Evolutionary conservation across 345 rosid species (phyloP).

Genomic region (Gossypium stocksii): DNA sequence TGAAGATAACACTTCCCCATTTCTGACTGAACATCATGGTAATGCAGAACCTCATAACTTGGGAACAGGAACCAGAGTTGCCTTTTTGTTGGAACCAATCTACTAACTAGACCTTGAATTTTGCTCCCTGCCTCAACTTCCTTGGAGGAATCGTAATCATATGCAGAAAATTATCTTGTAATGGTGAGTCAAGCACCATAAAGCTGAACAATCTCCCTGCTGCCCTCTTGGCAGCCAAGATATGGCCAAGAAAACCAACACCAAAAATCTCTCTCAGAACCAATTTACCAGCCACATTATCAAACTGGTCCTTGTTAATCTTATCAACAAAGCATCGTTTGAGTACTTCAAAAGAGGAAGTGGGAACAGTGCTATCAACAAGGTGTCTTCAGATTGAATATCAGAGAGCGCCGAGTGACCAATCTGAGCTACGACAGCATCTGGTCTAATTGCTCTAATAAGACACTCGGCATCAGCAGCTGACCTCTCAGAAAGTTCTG

Average conservation of each 20-base stretch:
- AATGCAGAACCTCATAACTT: slow-evolving; percentile 41
- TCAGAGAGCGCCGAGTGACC: slow-evolving; percentile 41
- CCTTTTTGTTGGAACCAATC: slow-evolving; percentile 47
- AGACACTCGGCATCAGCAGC: slow-evolving; percentile 70
- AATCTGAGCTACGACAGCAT: slow-evolving; percentile 68
- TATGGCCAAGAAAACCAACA: slow-evolving; percentile 63
- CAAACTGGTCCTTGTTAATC: slow-evolving; percentile 64
- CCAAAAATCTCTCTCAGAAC: slow-evolving; percentile 80
- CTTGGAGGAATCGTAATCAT: slow-evolving; percentile 15
- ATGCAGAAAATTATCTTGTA: slow-evolving; percentile 30
- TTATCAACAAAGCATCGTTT: slow-evolving; percentile 62
- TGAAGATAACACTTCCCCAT: slow-evolving; percentile 58
- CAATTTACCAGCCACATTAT: slow-evolving; percentile 61
- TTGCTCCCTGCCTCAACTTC: slow-evolving; percentile 35
- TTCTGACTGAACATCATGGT: slow-evolving; percentile 43
- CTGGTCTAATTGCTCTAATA: slow-evolving; percentile 61
- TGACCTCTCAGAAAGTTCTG: slow-evolving; percentile 83
- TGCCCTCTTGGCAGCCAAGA: slow-evolving; percentile 63
- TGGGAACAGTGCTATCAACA: slow-evolving; percentile 43
- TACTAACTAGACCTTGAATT: slow-evolving; percentile 47
- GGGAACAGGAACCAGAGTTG: slow-evolving; percentile 29
- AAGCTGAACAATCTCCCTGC: slow-evolving; percentile 73
- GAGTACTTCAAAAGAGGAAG: slow-evolving; percentile 67
- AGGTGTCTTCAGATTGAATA: slow-evolving; percentile 32
- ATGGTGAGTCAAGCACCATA: slow-evolving; percentile 61